Conservation (phyloP, 2,329 filamentous ascomycete genomes). For the Bimuria novae-zelandiae region DNA sequence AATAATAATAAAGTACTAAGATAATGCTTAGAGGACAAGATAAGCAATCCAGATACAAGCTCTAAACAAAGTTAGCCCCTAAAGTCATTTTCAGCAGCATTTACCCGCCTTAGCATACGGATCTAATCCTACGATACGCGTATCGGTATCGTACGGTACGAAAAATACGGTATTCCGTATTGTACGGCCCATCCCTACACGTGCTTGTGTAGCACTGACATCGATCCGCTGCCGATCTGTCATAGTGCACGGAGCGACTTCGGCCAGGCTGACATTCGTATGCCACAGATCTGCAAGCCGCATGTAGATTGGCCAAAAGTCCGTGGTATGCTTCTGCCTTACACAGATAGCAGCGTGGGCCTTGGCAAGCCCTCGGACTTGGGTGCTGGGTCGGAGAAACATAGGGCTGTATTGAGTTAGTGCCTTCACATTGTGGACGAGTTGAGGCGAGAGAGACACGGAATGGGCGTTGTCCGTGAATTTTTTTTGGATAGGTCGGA, state of each 20-base stretch:
- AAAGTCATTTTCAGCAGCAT: no score
- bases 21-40: no score
- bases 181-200: no score
- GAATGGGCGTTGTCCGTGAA: neutral
- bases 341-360: neutral
- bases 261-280: conserved; percentile 1
- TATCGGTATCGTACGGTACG: no score
- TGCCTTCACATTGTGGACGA: neutral
- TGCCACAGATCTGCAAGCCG: neutral
- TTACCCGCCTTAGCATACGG: no score
- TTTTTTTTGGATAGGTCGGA: neutral
- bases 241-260: neutral
- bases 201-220: conserved; percentile 1
- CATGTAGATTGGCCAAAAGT: neutral
- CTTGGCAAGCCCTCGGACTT: neutral
- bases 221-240: neutral
- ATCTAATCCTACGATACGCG: no score
- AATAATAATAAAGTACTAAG: no score
- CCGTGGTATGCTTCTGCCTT: neutral
- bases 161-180: no score
- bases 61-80: no score
- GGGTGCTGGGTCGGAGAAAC: neutral
- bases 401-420: neutral
- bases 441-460: neutral
- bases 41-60: no score